Base-by-base conservation (phyloP, 129 eudicot genomes). In the Lactuca saligna region DNA sequence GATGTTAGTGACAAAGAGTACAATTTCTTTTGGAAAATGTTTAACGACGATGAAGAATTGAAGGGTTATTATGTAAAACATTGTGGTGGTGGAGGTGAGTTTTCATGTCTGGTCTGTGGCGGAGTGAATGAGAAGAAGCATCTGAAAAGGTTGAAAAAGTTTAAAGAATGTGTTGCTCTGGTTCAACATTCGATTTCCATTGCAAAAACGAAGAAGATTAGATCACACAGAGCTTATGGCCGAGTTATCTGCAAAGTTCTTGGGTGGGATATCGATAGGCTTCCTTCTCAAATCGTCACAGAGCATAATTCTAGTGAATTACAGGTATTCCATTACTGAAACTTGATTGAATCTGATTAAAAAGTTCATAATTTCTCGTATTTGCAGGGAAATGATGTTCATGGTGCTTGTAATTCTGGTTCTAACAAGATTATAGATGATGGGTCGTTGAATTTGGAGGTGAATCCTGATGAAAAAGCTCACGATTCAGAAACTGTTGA, bases 231-330 rank as follows among this genome's bases (percentile, higher is more conserved):
- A 60, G 90, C 87, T 8, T 85, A 70, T 17, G 92, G 92, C 34
- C 49, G 57, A 68, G 97, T 56, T 17, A 57, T 93, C 60, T 93
- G 97, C 77, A 63, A 82, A 82, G 81, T 93, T 80, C 95, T 93
- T 78, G 97, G 85, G 7, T 93, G 99, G 99, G 95, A 93, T 13
- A 81, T 89, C 60, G 72, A 83, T 63, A 65, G 61, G 61, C 86
- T 93, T 56, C 81, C 92, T 8, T 17, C 81, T 13, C 31, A 80
- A 0, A 65, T 78, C 66, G 79, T 69, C 16, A 54, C 76, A 8
- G 63, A 72, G 17, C 12, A 50, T 32, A 81, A 79, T 29, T 51
- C 73, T 10, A 38, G 57, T 14, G 74, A 78, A 7, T 54, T 66
- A 13, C 65, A 76, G 83, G 91, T 85, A 69, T 16, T 0, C 7